phyloP scores from a whole-genome alignment of 352 stramenopile genomes.

The Pythium sp. region DNA sequence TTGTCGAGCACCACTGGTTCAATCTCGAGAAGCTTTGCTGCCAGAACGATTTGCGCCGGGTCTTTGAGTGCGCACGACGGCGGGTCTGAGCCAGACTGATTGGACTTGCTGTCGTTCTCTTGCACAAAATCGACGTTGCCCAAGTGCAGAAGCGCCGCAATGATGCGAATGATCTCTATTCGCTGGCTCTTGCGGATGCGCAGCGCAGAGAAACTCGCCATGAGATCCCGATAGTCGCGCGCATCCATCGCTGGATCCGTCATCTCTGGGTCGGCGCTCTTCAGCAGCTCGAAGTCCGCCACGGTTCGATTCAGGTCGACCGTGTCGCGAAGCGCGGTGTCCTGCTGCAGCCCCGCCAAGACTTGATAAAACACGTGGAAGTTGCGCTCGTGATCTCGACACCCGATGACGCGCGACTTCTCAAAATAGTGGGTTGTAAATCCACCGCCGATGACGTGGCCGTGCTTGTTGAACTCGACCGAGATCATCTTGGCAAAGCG shows the following conservation, averaged over 20 bases:
- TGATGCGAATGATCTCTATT: conserved; percentile 74
- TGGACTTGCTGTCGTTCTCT: conserved; percentile 32
- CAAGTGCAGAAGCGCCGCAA: conserved; percentile 71
- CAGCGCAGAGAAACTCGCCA: conserved; percentile 78
- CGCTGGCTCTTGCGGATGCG: conserved; percentile 79
- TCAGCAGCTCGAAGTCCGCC: conserved; percentile 60
- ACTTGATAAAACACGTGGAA: conserved; percentile 95
- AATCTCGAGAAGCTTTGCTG: conserved; percentile 69
- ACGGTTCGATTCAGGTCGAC: conserved; percentile 61
- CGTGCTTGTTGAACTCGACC: conserved; percentile 77
- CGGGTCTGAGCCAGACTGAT: conserved; percentile 21
- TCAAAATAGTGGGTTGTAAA: conserved; percentile 85
- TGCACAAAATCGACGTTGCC: conserved; percentile 79
- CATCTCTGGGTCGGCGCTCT: conserved; percentile 38
- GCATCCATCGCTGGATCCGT: conserved; percentile 56
- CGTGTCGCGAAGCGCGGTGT: conserved; percentile 60
- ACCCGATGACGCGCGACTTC: conserved; percentile 79
- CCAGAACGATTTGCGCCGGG: conserved; percentile 56
- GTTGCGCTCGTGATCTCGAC: conserved; percentile 79
- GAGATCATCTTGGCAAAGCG: conserved; percentile 83
- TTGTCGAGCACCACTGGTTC: conserved; percentile 81
- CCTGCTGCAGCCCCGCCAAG: conserved; percentile 68
- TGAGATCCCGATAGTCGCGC: conserved; percentile 72
- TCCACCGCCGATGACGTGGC: conserved; percentile 71
- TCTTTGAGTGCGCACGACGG: conserved; percentile 69